Evolutionary conservation across 805 yeast genomes (phyloP).

Genomic region (Candida sphagnicola): DNA sequence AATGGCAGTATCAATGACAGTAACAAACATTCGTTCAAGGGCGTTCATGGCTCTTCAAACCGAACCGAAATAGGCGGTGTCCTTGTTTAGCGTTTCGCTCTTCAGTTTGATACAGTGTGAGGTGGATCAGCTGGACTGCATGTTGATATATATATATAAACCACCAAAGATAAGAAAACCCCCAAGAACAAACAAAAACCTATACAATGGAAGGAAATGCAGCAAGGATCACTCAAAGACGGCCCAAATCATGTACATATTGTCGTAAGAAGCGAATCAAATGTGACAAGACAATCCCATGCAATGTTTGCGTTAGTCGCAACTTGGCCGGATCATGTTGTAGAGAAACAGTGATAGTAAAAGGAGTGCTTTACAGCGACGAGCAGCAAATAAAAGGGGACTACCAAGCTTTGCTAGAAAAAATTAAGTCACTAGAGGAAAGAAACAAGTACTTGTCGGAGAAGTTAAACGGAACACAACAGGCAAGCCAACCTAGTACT

Average conservation of each 20-base stretch:
- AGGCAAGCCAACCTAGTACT: neutral
- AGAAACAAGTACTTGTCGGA: neutral
- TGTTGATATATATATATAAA: too few species aligned
- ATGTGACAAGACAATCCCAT: slow-evolving; percentile 13
- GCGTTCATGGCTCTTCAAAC: too few species aligned
- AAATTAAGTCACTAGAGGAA: neutral
- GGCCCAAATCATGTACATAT: slow-evolving; percentile 10
- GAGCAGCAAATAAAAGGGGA: slow-evolving; percentile 18
- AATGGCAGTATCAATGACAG: too few species aligned
- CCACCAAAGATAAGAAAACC: too few species aligned
- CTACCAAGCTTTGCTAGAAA: neutral
- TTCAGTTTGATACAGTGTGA: too few species aligned
- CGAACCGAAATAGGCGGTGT: too few species aligned
- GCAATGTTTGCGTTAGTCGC: slow-evolving; percentile 15
- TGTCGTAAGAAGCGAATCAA: slow-evolving; percentile 10
- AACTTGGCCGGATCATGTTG: slow-evolving; percentile 25
- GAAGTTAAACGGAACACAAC: neutral
- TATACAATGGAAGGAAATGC: neutral
- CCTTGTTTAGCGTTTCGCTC: too few species aligned
- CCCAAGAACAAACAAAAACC: too few species aligned
- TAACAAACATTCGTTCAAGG: too few species aligned
- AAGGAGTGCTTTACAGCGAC: slow-evolving; percentile 23
- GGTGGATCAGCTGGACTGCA: too few species aligned
- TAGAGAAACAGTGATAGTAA: slow-evolving; percentile 29
- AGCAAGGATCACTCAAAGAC: slow-evolving; percentile 14